These are phyloP conservation scores for Lenwebbia sp. DNA, from an alignment of 345 rosid genomes.

Conservation along the genomic window DNA sequence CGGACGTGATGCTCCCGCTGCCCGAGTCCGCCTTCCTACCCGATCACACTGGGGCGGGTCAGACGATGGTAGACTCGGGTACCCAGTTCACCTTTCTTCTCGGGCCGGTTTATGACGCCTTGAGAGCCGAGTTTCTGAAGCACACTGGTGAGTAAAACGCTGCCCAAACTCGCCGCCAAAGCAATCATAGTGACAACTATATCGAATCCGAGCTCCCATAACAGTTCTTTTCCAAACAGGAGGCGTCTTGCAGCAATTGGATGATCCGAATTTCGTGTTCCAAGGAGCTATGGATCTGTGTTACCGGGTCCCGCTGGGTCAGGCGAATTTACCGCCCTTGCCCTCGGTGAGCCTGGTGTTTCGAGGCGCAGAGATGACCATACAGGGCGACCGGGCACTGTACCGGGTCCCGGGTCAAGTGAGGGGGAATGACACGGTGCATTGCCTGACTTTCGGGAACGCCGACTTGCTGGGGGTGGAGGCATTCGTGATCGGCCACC, in stretches of 20 bases:
- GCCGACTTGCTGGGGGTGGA: constrained; percentile 81
- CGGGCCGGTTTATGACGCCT: constrained; percentile 65
- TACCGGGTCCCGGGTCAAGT: constrained; percentile 58
- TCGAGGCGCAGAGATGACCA: constrained; percentile 67
- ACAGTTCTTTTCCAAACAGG: constrained; percentile 8
- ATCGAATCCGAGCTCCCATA: neutral
- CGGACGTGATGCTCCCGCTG: constrained; percentile 36
- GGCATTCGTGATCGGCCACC: constrained; percentile 85
- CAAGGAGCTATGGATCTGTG: constrained; percentile 95
- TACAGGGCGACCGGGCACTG: constrained; percentile 41
- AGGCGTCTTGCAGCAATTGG: constrained; percentile 35
- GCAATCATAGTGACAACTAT: neutral
- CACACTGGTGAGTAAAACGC: constrained; percentile 9
- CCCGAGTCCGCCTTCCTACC: constrained; percentile 58
- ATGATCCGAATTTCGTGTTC: constrained; percentile 61
- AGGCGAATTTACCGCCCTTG: constrained; percentile 15
- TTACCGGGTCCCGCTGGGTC: constrained; percentile 31
- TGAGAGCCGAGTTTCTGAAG: constrained; percentile 48
- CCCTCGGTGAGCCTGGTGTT: constrained; percentile 66
- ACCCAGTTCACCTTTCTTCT: constrained; percentile 85
- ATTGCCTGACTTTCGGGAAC: constrained; percentile 83
- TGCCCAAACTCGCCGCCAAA: neutral
- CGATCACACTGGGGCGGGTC: constrained; percentile 95
- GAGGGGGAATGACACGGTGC: constrained; percentile 55
- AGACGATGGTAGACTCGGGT: constrained; percentile 93